A percentile compares a stretch with the other conserved stretches of the same genome.
These are phyloP conservation scores for Aspergillus ustus DNA, from an alignment of 2,329 filamentous ascomycete genomes.

Conservation along the genomic window DNA sequence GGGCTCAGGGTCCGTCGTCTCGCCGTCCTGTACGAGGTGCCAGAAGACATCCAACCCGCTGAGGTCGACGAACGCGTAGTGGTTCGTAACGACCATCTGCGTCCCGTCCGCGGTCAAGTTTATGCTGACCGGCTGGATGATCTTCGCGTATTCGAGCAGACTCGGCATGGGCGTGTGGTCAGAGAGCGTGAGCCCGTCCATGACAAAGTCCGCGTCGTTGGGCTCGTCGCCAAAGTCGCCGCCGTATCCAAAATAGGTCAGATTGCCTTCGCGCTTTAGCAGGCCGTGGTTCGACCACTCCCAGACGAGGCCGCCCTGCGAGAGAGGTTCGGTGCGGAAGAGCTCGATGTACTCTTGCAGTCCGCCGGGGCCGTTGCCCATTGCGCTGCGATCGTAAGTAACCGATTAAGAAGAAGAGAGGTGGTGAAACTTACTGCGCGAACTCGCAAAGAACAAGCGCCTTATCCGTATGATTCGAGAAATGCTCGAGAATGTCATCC, in stretches of 20 bases:
- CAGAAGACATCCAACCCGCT: constrained; percentile 43
- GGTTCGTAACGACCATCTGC: constrained; percentile 47
- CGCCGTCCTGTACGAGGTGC: constrained; percentile 22
- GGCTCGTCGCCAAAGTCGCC: constrained; percentile 66
- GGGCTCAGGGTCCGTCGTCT: constrained; percentile 30
- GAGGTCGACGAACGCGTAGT: constrained; percentile 55
- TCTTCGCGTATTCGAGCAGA: constrained; percentile 61
- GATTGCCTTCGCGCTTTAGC: constrained; percentile 39
- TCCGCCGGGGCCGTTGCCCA: constrained; percentile 75
- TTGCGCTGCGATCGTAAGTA: constrained; percentile 49
- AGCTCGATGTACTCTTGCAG: constrained; percentile 69
- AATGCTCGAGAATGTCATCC: constrained; percentile 53
- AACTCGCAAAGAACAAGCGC: constrained; percentile 55
- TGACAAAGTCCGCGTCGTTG: constrained; percentile 65
- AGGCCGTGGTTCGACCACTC: constrained; percentile 69
- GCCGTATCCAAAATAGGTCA: constrained; percentile 62
- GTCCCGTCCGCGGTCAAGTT: constrained; percentile 44
- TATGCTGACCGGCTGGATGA: constrained; percentile 60
- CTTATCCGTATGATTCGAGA: constrained; percentile 40
- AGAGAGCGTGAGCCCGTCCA: constrained; percentile 60
- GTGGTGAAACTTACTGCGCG: constrained; percentile 40
- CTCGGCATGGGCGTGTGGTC: constrained; percentile 62
- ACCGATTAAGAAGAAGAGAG: neutral
- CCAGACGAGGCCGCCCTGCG: constrained; percentile 72
- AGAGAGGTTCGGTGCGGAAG: constrained; percentile 63